phyloP scores from a whole-genome alignment of 2,329 filamentous ascomycete species.

The Pseudocercospora fuligena region DNA sequence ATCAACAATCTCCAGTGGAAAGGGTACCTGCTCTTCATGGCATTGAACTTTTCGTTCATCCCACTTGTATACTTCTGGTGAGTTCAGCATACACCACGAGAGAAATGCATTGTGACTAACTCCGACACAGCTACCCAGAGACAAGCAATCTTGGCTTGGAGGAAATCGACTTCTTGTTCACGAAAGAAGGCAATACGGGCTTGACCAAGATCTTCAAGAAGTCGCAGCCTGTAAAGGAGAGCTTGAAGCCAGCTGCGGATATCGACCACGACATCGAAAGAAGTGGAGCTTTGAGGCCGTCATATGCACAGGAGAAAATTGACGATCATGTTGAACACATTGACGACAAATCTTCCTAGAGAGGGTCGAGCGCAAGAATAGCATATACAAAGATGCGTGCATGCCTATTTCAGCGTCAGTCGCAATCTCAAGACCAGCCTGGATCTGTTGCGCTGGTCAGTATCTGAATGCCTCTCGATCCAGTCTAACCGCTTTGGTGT shows the following conservation, averaged over 20 bases:
- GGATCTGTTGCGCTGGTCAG: background rate
- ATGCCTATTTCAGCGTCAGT: background rate
- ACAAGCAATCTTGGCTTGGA: slow-evolving; percentile 51
- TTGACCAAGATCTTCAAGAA: slow-evolving; percentile 28
- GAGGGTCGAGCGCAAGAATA: background rate
- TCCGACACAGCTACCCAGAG: slow-evolving; percentile 40
- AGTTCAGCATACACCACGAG: background rate
- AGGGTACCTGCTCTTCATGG: slow-evolving; percentile 59
- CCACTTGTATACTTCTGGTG: slow-evolving; percentile 56
- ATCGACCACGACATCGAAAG: slow-evolving; percentile 24
- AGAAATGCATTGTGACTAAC: background rate
- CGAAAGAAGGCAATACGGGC: slow-evolving; percentile 34
- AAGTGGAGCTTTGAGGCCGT: slow-evolving; percentile 14
- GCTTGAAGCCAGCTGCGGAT: slow-evolving; percentile 27
- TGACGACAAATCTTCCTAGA: slow-evolving; percentile 18
- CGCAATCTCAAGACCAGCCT: background rate
- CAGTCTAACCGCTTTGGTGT: slow-evolving; percentile 6
- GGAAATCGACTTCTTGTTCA: slow-evolving; percentile 52
- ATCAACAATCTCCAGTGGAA: slow-evolving; percentile 51
- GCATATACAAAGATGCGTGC: background rate
- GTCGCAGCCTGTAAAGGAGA: slow-evolving; percentile 34
- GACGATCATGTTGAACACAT: slow-evolving; percentile 18
- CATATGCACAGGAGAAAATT: slow-evolving; percentile 8
- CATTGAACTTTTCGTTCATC: slow-evolving; percentile 52
- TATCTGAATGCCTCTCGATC: background rate